phyloP scores from a whole-genome alignment of 805 yeast species.

The Yarrowia sp. region DNA sequence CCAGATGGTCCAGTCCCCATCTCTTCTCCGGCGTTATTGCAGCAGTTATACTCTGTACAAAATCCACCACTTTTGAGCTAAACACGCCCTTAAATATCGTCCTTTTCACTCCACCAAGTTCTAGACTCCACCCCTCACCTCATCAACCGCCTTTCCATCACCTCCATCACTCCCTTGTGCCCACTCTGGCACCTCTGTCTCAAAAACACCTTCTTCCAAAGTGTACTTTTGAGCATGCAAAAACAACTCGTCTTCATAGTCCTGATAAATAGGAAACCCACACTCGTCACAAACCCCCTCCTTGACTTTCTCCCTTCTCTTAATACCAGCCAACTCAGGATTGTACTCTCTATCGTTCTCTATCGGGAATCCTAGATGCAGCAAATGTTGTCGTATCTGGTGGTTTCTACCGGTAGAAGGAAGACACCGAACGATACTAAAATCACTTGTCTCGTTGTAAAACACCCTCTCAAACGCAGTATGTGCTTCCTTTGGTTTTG shows the following conservation, averaged over 20 bases:
- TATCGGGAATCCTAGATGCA: slow-evolving; percentile 78
- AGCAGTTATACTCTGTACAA: too few species aligned
- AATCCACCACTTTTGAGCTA: too few species aligned
- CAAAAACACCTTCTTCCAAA: background rate
- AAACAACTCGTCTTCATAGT: background rate
- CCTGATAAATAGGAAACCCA: background rate
- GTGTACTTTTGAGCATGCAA: slow-evolving; percentile 12
- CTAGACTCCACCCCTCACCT: too few species aligned
- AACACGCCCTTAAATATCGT: too few species aligned
- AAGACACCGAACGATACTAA: slow-evolving; percentile 65
- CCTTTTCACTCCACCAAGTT: too few species aligned
- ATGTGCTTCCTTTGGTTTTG: slow-evolving; percentile 52
- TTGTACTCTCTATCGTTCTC: slow-evolving; percentile 87
- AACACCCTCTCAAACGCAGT: slow-evolving; percentile 54
- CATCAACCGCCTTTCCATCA: too few species aligned
- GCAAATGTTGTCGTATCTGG: slow-evolving; percentile 89
- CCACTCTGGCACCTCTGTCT: background rate
- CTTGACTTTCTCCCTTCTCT: background rate
- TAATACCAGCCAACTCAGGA: slow-evolving; percentile 30
- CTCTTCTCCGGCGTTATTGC: too few species aligned
- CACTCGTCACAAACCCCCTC: background rate
- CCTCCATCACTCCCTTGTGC: background rate
- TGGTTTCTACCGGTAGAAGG: slow-evolving; percentile 93
- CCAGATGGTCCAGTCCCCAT: too few species aligned
- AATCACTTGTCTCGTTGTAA: slow-evolving; percentile 49